These are phyloP conservation scores for Dothistroma septosporum DNA, from an alignment of 2,329 filamentous ascomycete genomes.

Conservation along the genomic window DNA sequence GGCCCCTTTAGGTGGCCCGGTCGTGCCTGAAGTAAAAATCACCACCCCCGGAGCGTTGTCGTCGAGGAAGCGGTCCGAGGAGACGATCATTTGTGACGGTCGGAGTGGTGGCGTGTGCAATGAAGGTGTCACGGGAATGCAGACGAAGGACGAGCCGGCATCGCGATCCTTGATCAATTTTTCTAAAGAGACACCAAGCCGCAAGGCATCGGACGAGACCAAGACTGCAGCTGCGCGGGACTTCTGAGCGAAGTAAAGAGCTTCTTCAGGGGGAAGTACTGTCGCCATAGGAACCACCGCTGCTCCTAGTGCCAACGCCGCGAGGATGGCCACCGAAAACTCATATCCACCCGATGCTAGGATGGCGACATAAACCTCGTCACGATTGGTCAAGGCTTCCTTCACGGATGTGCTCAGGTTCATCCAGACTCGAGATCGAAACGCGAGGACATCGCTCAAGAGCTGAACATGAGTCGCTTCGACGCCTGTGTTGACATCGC, in stretches of 20 bases:
- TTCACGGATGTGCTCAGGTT: constrained; percentile 29
- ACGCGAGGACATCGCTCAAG: constrained; percentile 42
- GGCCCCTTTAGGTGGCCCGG: constrained; percentile 44
- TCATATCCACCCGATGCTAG: constrained; percentile 47
- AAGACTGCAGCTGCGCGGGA: constrained; percentile 39
- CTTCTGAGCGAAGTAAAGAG: constrained; percentile 44
- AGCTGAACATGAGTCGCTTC: constrained; percentile 42
- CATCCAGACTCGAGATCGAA: constrained; percentile 39
- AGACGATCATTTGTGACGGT: constrained; percentile 38
- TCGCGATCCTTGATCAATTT: constrained; percentile 28
- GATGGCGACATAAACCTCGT: constrained; percentile 45
- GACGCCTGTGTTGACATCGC: constrained; percentile 37
- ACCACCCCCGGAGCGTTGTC: constrained; percentile 42
- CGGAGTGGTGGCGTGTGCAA: constrained; percentile 31
- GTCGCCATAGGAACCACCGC: constrained; percentile 46
- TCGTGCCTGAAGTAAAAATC: constrained; percentile 48
- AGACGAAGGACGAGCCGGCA: constrained; percentile 31
- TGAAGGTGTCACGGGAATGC: constrained; percentile 37
- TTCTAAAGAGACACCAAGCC: constrained; percentile 29
- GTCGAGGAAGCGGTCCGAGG: constrained; percentile 39
- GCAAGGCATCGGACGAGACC: constrained; percentile 35
- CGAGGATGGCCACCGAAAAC: constrained; percentile 47
- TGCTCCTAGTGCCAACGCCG: constrained; percentile 46
- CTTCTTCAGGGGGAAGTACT: constrained; percentile 42
- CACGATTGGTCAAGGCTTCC: constrained; percentile 31